phyloP scores from a whole-genome alignment of 345 rosid genomes.

The Rhodamnia argentea region DNA sequence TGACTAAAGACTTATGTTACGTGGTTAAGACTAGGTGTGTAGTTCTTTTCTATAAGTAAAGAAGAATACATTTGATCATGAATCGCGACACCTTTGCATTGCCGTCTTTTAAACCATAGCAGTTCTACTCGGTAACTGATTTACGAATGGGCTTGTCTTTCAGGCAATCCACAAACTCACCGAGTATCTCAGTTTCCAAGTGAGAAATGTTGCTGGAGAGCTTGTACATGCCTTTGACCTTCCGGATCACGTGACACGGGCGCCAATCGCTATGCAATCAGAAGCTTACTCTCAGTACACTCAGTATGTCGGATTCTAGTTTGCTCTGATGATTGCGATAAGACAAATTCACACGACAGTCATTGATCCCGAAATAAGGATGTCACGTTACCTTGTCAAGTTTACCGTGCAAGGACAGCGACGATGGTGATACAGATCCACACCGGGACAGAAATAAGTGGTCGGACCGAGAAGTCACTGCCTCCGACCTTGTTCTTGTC shows the following conservation, averaged over 20 bases:
- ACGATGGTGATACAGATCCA: neutral
- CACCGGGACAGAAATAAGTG: neutral
- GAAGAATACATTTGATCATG: neutral
- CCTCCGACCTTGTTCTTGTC: neutral
- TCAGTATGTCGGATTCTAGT: constrained; percentile 65
- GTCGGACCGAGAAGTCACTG: neutral
- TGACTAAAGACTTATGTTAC: neutral
- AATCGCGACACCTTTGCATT: neutral
- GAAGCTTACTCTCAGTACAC: constrained; percentile 92
- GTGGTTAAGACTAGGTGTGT: neutral
- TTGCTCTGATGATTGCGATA: neutral
- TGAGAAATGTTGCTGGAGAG: constrained; percentile 69
- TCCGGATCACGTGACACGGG: constrained; percentile 72
- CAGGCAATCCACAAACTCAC: constrained; percentile 93
- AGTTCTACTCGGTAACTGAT: neutral
- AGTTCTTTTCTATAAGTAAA: too few species aligned
- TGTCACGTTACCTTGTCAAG: neutral
- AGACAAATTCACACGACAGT: neutral
- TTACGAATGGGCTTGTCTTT: neutral
- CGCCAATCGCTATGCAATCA: constrained; percentile 92
- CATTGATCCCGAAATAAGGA: neutral
- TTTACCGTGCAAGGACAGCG: neutral
- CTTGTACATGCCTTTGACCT: constrained; percentile 78
- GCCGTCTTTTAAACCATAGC: neutral
- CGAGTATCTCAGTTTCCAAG: constrained; percentile 82